phyloP scores from a whole-genome alignment of 2,329 filamentous ascomycete species.

The Colletotrichum gloeosporioides region DNA sequence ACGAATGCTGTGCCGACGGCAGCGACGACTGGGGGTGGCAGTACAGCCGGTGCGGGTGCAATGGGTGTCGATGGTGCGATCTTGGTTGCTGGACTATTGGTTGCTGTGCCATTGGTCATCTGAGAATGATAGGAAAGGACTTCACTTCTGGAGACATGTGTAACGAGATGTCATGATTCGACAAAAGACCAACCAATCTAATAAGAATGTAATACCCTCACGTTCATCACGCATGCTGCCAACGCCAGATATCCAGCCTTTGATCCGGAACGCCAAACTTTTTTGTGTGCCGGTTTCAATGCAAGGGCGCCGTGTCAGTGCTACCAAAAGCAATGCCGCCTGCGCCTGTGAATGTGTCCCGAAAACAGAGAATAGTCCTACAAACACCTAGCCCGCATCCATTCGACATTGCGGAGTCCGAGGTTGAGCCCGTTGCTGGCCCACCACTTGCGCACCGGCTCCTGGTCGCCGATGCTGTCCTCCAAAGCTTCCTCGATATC shows the following conservation, averaged over 20 bases:
- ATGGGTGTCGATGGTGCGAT: background rate
- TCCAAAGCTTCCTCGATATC: constrained; percentile 95
- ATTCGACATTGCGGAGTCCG: constrained; percentile 83
- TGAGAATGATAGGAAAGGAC: background rate
- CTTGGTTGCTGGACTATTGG: background rate
- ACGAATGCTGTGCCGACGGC: background rate
- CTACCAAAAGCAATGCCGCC: background rate
- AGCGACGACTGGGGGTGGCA: background rate
- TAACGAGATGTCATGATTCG: background rate
- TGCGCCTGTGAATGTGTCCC: background rate
- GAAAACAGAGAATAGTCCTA: constrained; percentile 33
- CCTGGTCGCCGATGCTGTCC: constrained; percentile 79
- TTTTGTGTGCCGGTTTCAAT: constrained; percentile 2
- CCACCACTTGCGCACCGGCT: constrained; percentile 85
- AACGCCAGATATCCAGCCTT: background rate
- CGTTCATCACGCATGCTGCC: background rate
- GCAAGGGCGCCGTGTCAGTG: background rate
- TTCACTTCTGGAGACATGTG: background rate
- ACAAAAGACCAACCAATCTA: background rate
- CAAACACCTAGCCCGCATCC: constrained; percentile 83
- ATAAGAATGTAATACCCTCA: background rate
- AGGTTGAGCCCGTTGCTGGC: constrained; percentile 81
- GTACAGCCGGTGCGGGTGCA: background rate
- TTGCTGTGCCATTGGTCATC: background rate
- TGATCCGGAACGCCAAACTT: background rate